Percentiles rank a stretch among this genome's conserved stretches.
These are phyloP conservation scores for Rhizomucor pusillus DNA, from an alignment of 371 early-diverging fungal species.

Conservation along the genomic window DNA sequence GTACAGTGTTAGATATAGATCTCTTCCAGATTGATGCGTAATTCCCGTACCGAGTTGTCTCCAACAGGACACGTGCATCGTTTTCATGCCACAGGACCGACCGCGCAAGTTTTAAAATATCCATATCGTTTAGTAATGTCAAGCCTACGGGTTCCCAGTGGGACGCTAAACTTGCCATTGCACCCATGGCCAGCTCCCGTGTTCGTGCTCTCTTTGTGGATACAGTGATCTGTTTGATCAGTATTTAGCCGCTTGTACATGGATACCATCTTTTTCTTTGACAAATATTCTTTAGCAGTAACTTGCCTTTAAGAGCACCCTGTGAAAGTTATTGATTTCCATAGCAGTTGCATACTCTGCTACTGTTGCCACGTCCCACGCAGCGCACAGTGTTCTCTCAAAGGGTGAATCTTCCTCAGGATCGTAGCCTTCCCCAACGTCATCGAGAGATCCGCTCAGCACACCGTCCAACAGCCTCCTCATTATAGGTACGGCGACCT, in stretches of 20 bases:
- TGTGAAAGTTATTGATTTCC: conserved; percentile 22
- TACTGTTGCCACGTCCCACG: conserved; percentile 43
- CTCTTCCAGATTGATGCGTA: no score
- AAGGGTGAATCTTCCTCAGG: conserved; percentile 39
- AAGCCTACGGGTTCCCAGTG: conserved; percentile 33
- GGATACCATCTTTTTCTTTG: no score
- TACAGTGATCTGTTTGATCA: conserved; percentile 27
- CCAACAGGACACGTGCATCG: conserved; percentile 36
- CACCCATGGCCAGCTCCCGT: conserved; percentile 40
- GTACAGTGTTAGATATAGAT: no score
- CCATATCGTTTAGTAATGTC: conserved; percentile 31
- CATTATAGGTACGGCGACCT: conserved; percentile 31
- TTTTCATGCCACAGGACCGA: conserved; percentile 42
- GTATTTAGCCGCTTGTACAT: no score
- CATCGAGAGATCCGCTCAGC: conserved; percentile 23
- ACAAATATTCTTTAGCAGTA: no score
- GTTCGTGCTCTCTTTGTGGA: conserved; percentile 30
- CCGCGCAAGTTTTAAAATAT: conserved; percentile 30
- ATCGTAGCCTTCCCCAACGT: conserved; percentile 5
- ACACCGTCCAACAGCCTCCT: conserved; percentile 31
- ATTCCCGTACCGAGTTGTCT: conserved; percentile 40
- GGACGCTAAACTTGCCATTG: conserved; percentile 40
- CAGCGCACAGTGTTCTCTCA: conserved; percentile 41
- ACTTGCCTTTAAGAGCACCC: conserved; percentile 36
- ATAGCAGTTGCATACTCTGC: conserved; percentile 30